A percentile compares a stretch with the other conserved stretches of the same genome.
These are phyloP conservation scores for Drosera spatulata DNA, from an alignment of 179 eudicot species.

Conservation along the genomic window DNA sequence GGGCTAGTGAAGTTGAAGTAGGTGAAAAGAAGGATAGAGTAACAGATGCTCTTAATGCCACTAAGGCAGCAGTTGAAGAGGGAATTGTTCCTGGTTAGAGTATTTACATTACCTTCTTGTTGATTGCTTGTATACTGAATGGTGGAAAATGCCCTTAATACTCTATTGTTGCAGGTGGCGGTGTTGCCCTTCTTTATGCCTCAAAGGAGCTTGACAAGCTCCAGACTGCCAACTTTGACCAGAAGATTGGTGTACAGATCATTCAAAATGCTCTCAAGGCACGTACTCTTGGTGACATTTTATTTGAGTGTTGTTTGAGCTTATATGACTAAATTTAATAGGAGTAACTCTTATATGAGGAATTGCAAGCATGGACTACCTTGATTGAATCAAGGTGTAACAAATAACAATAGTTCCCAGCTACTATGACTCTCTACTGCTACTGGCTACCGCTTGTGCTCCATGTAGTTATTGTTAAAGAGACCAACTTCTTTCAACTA, in stretches of 20 bases:
- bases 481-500: background rate
- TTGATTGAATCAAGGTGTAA: no score
- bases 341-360: no score
- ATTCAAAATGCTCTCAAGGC: slow-evolving; percentile 88
- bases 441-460: no score
- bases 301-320: no score
- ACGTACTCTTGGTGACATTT: background rate
- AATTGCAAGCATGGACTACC: no score
- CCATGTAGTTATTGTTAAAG: background rate
- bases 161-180: slow-evolving; percentile 54
- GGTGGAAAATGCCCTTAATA: background rate
- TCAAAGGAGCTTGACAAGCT: slow-evolving; percentile 70
- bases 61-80: slow-evolving; percentile 96
- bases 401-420: no score
- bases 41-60: slow-evolving; percentile 92
- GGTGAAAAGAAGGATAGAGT: slow-evolving; percentile 97
- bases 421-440: no score
- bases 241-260: slow-evolving; percentile 93
- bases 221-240: slow-evolving; percentile 83
- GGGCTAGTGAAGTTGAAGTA: slow-evolving; percentile 97
- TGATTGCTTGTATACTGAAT: background rate
- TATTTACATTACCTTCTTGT: background rate
- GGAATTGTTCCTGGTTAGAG: slow-evolving; percentile 79
- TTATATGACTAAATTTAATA: no score
- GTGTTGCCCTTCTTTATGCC: slow-evolving; percentile 95